Conservation (phyloP, 2,329 filamentous ascomycete genomes). For the Fusarium camptoceras region DNA sequence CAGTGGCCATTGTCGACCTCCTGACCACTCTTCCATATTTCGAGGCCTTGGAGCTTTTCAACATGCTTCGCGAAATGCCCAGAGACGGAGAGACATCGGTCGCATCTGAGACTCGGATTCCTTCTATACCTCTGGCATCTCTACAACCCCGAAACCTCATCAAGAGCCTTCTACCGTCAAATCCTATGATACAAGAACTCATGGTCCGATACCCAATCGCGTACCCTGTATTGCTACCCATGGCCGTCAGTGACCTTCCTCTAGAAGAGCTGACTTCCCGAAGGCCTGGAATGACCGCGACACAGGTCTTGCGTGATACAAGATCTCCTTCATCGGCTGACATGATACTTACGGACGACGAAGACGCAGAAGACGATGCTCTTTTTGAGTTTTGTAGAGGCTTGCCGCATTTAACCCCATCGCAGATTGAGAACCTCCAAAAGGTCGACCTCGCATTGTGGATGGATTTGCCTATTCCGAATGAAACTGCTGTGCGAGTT, state of each 20-base stretch:
- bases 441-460: neutral
- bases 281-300: neutral
- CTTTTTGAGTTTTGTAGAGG: neutral
- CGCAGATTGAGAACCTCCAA: neutral
- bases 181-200: neutral
- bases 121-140: neutral
- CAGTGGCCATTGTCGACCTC: neutral
- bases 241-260: rapidly evolving
- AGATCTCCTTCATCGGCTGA: neutral
- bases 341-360: neutral
- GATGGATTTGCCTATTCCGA: neutral
- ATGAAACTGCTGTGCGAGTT: neutral
- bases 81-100: rapidly evolving
- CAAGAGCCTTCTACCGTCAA: neutral
- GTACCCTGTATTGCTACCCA: neutral
- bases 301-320: neutral
- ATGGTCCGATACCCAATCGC: neutral
- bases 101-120: rapidly evolving
- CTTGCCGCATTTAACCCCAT: neutral
- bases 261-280: neutral
- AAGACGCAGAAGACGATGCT: rapidly evolving
- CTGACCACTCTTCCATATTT: neutral
- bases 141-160: neutral
- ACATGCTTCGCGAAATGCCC: neutral
- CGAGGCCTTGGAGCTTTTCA: neutral